Base-by-base conservation (phyloP, 371 early-diverging fungal genomes). In the Saksenaea vasiformis region DNA sequence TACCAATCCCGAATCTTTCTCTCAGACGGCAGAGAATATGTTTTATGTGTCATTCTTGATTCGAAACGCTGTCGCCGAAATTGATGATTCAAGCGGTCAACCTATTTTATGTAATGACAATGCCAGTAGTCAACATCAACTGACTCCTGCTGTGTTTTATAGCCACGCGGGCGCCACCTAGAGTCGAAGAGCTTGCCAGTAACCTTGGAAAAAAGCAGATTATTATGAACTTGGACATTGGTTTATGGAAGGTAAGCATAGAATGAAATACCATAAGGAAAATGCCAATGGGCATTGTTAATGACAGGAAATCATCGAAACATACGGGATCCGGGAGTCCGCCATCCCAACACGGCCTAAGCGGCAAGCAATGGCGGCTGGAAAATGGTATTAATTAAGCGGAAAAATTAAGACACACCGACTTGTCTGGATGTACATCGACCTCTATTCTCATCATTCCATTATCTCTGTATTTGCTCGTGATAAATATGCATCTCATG, bases 11-110 rank as follows among this genome's bases (percentile, higher is more conserved):
- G 76, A 83, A 1, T 94, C 95, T 7, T 97, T 96, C 70, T 84
- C 91, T 3, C 97, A 97, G 76, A 91, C 95, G 0, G 93, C 97
- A 1, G 97, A 98, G 71, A 97, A 98, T 69, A 81, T 97, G 56
- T 98, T 98, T 67, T 95, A 96, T 66, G 82, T 96, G 9, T 91
- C 96, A 7, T 97, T 97, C 68, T 76, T 98, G 44, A 85, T 95
- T 15, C 84, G 93, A 54, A 96, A 93, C 56, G 95, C 93, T 5
- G 87, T 82, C 43, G 96, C 86, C 9, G 79, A 73, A 54, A 88
- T 97, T 24, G 89, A 90, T 61, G 90, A 86, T 54, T 79, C 81
- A 4, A 79, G 78, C 37, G 92, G 92, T 0, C 85, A 91, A 65
- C 95, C 93, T 1, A 81, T 86, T 14, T 62, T 87, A 17, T 66